A percentile compares a stretch with the other conserved stretches of the same genome.
phyloP scores from a whole-genome alignment of 345 rosid species.

The Moringa oleifera region DNA sequence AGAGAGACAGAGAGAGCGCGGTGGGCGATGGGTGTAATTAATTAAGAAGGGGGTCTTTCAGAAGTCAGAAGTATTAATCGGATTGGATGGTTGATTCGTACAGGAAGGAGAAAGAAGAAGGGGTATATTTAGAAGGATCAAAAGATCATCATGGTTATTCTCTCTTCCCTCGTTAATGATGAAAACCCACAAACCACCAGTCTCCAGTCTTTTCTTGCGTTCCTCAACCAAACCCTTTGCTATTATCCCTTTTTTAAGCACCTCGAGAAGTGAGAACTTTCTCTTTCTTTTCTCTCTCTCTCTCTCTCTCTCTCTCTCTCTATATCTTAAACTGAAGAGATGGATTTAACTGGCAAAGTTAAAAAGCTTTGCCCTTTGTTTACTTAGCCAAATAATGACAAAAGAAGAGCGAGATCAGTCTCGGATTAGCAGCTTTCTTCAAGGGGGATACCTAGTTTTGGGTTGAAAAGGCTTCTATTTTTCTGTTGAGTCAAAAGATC shows the following conservation, averaged over 20 bases:
- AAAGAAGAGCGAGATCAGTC: too few species aligned
- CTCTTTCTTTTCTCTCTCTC: too few species aligned
- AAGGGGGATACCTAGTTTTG: not conserved
- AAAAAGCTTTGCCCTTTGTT: too few species aligned
- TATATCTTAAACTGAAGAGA: slow-evolving; percentile 11
- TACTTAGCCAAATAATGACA: too few species aligned
- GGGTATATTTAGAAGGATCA: slow-evolving; percentile 16
- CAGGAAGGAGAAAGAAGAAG: not conserved
- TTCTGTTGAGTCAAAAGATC: not conserved
- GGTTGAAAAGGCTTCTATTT: too few species aligned
- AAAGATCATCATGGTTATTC: slow-evolving; percentile 32
- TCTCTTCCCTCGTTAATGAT: slow-evolving; percentile 27
- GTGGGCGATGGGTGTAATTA: slow-evolving; percentile 28
- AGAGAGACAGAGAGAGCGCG: slow-evolving; percentile 21
- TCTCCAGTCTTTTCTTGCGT: slow-evolving; percentile 21
- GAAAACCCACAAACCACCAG: slow-evolving; percentile 9
- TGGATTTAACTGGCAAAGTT: too few species aligned
- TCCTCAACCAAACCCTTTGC: slow-evolving; percentile 2
- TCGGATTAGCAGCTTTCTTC: too few species aligned
- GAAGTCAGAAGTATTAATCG: not conserved
- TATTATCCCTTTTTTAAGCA: slow-evolving; percentile 7
- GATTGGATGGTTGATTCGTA: slow-evolving; percentile 29
- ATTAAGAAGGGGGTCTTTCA: slow-evolving; percentile 19
- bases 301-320: slow-evolving; percentile 12
- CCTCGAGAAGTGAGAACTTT: too few species aligned